Evolutionary conservation across 2,329 filamentous ascomycete species (phyloP).

Genomic region (Meredithiella fracta): DNA sequence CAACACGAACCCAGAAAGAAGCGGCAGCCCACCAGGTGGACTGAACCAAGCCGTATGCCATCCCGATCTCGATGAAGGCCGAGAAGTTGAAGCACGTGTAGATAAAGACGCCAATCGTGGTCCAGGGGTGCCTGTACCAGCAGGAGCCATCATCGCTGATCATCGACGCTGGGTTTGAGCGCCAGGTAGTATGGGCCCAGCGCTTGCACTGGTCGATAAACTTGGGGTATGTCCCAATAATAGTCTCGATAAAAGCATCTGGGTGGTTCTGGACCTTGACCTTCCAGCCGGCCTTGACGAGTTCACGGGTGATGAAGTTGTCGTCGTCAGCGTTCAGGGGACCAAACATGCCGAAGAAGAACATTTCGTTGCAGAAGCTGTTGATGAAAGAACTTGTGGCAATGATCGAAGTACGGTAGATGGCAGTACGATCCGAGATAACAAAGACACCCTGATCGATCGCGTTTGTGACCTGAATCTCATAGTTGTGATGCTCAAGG

Average conservation of each 20-base stretch:
- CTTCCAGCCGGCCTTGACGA: constrained; percentile 32
- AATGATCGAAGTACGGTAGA: constrained; percentile 35
- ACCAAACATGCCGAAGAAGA: constrained; percentile 27
- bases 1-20: not conserved
- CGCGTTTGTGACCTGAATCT: constrained; percentile 37
- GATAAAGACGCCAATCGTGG: constrained; percentile 38
- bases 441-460: constrained; percentile 44
- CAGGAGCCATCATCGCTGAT: constrained; percentile 10
- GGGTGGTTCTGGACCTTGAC: constrained; percentile 37
- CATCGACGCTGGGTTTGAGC: constrained; percentile 37
- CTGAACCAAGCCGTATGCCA: constrained; percentile 22
- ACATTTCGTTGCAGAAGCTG: constrained; percentile 32
- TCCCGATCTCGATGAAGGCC: constrained; percentile 30
- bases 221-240: constrained; percentile 32
- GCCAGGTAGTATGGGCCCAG: constrained; percentile 42
- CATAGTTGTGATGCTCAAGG: constrained; percentile 45
- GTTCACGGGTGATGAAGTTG: constrained; percentile 42
- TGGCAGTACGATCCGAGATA: constrained; percentile 38
- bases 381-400: constrained; percentile 26
- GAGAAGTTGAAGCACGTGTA: constrained; percentile 39
- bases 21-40: constrained; percentile 9
- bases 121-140: constrained; percentile 29
- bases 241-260: constrained; percentile 34
- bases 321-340: constrained; percentile 42
- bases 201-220: constrained; percentile 37